phyloP scores from a whole-genome alignment of 176 grass and related monocot species.

The Olyra latifolia region DNA sequence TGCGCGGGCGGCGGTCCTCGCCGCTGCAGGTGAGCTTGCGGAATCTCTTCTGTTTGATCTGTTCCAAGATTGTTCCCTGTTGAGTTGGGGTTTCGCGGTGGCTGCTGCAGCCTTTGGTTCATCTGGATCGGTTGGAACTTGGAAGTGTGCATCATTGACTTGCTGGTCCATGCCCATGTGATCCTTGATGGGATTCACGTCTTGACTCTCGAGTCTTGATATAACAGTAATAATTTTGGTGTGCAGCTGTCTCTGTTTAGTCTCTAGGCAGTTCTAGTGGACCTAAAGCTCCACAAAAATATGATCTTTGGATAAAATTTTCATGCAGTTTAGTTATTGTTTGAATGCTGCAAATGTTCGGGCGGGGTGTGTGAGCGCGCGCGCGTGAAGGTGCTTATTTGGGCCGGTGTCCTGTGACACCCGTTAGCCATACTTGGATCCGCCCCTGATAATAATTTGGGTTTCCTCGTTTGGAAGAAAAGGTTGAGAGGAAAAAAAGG shows the following conservation, averaged over 20 bases:
- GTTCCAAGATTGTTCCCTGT: not conserved
- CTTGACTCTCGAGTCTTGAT: not conserved
- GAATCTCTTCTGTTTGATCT: not conserved
- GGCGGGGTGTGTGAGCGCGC: not conserved
- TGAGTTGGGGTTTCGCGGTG: not conserved
- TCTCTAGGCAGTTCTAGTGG: not conserved
- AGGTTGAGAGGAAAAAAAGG: not conserved
- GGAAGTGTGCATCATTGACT: not conserved
- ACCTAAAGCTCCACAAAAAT: not conserved
- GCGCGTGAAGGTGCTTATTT: not conserved
- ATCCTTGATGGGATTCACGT: not conserved
- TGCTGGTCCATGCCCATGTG: not conserved
- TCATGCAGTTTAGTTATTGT: not conserved
- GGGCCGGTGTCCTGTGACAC: too few relatives aligned
- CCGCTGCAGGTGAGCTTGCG: slow-evolving; percentile 27
- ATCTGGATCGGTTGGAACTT: not conserved
- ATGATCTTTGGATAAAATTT: not conserved
- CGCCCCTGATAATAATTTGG: too few relatives aligned
- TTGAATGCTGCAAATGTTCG: not conserved
- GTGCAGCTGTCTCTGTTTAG: not conserved
- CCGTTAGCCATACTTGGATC: too few relatives aligned
- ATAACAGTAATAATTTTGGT: not conserved
- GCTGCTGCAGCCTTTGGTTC: not conserved
- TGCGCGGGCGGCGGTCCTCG: not conserved
- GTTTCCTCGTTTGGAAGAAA: not conserved